A percentile compares a stretch with the other conserved stretches of the same genome.
These are phyloP conservation scores for Batkoa obscura DNA, from an alignment of 371 early-diverging fungal genomes.

Conservation along the genomic window DNA sequence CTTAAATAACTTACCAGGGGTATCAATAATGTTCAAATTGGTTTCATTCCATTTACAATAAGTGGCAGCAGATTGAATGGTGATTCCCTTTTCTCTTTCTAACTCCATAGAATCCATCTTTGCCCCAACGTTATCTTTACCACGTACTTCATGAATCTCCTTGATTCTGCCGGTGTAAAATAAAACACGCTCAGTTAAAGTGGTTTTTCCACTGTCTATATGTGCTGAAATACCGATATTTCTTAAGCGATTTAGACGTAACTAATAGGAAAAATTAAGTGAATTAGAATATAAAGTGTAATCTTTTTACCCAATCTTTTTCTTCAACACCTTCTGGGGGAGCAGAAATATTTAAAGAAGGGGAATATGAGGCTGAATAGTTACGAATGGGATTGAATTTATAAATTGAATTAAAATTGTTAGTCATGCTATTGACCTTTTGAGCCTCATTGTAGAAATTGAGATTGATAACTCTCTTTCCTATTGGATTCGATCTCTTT, in stretches of 20 bases:
- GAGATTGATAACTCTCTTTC: too few species aligned
- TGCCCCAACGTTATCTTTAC: slow-evolving; percentile 92
- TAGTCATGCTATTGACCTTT: too few species aligned
- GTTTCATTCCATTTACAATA: slow-evolving; percentile 63
- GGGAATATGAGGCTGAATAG: too few species aligned
- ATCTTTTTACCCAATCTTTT: not conserved
- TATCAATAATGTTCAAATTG: slow-evolving; percentile 80
- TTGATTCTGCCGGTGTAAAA: slow-evolving; percentile 92
- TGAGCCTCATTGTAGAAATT: too few species aligned
- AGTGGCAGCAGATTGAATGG: slow-evolving; percentile 80
- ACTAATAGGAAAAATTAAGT: slow-evolving; percentile 10
- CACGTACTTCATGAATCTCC: slow-evolving; percentile 92
- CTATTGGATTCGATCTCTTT: too few species aligned
- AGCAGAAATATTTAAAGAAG: not conserved
- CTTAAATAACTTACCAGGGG: slow-evolving; percentile 40
- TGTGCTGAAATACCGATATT: slow-evolving; percentile 98
- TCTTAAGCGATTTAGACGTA: slow-evolving; percentile 42
- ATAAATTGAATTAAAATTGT: too few species aligned
- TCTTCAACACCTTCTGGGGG: not conserved
- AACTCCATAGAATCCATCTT: slow-evolving; percentile 98
- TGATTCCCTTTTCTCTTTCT: slow-evolving; percentile 92
- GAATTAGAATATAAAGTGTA: not conserved
- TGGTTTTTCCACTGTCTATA: slow-evolving; percentile 97
- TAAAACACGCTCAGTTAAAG: slow-evolving; percentile 90
- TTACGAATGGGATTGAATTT: too few species aligned